Evolutionary conservation across 163 green algal species (phyloP).

Genomic region (Chloromonas sp.): DNA sequence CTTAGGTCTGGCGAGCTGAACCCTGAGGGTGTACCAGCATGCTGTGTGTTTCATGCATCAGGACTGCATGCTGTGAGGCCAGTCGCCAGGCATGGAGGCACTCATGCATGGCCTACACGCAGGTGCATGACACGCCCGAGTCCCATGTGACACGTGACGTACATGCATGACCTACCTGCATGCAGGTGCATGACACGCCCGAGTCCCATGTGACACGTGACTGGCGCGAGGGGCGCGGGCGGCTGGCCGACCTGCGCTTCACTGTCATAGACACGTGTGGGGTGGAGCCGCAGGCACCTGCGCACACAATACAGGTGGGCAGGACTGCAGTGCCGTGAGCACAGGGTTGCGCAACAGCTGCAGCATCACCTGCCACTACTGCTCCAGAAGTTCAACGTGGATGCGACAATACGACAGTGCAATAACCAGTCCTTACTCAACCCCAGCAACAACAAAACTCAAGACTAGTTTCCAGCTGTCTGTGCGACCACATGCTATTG

Average conservation of each 20-base stretch:
- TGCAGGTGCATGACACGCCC: slow-evolving; percentile 82
- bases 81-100: neutral
- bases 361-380: too few relatives aligned
- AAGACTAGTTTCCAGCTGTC: too few relatives aligned
- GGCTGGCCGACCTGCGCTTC: slow-evolving; percentile 80
- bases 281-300: slow-evolving; percentile 64
- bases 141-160: slow-evolving; percentile 87
- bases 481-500: too few relatives aligned
- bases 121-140: slow-evolving; percentile 83
- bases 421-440: too few relatives aligned
- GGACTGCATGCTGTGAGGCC: neutral
- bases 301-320: slow-evolving; percentile 54
- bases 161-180: slow-evolving; percentile 2
- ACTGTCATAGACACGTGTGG: slow-evolving; percentile 84
- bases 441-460: too few relatives aligned
- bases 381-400: too few relatives aligned
- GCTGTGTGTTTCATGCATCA: too few relatives aligned
- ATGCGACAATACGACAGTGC: too few relatives aligned
- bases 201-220: slow-evolving; percentile 87
- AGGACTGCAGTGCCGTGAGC: too few relatives aligned
- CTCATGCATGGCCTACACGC: slow-evolving; percentile 1
- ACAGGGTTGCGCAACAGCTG: too few relatives aligned
- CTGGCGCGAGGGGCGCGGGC: slow-evolving; percentile 67
- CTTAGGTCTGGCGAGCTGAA: too few relatives aligned
- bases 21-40: too few relatives aligned